Evolutionary conservation across 75 land plant genomes (phyloP).

Genomic region (Sequoia sempervirens): DNA sequence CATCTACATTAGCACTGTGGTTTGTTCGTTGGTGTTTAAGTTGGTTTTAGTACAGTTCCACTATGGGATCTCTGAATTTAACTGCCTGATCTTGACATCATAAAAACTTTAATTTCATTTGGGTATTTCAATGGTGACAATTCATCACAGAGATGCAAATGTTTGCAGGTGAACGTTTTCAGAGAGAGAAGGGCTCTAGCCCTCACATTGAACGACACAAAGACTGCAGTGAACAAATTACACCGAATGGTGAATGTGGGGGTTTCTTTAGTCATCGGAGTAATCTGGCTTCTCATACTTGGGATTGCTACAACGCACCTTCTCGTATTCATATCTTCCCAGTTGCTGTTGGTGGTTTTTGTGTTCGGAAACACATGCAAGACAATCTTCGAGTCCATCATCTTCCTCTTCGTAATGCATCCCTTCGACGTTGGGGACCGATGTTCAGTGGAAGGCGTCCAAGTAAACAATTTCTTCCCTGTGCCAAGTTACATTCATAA

Average conservation of each 20-base stretch:
- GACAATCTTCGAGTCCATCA: slow-evolving; percentile 81
- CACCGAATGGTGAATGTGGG: slow-evolving; percentile 64
- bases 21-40: no score
- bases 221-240: slow-evolving; percentile 88
- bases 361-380: slow-evolving; percentile 92
- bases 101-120: no score
- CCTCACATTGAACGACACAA: slow-evolving; percentile 85
- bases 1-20: no score
- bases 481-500: neutral
- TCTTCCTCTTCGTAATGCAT: slow-evolving; percentile 90
- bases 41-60: no score
- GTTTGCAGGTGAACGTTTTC: slow-evolving; percentile 72
- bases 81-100: no score
- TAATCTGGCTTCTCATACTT: slow-evolving; percentile 73
- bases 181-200: slow-evolving; percentile 84
- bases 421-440: slow-evolving; percentile 98
- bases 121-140: no score
- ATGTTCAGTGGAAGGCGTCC: slow-evolving; percentile 78
- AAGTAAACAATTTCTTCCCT: slow-evolving; percentile 36
- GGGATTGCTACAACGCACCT: slow-evolving; percentile 76
- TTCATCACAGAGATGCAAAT: no score
- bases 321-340: slow-evolving; percentile 67
- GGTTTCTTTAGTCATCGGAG: slow-evolving; percentile 43
- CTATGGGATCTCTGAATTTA: no score
- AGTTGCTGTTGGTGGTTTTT: slow-evolving; percentile 74